phyloP scores from a whole-genome alignment of 345 rosid species.

The Crucihimalaya himalaica region DNA sequence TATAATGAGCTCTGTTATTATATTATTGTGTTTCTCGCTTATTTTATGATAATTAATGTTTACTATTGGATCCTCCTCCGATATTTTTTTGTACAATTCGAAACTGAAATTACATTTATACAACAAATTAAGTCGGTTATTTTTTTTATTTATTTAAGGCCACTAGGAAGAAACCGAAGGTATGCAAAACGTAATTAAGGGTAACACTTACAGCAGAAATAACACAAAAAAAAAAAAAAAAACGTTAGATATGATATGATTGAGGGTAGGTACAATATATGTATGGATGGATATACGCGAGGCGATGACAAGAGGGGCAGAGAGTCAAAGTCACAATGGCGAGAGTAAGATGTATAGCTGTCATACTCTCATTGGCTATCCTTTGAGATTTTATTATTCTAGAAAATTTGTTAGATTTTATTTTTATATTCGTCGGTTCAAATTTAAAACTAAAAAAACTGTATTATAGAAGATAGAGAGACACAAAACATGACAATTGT shows the following conservation, averaged over 20 bases:
- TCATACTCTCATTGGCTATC: slow-evolving; percentile 22
- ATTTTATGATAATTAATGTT: neutral
- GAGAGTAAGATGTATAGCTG: slow-evolving; percentile 10
- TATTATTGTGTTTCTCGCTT: slow-evolving; percentile 1
- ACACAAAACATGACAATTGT: neutral
- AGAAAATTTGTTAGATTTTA: neutral
- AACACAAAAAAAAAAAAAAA: neutral
- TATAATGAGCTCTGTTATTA: neutral
- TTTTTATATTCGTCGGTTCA: slow-evolving; percentile 14
- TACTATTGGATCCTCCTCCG: neutral
- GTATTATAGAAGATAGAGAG: slow-evolving; percentile 1
- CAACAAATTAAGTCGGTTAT: neutral
- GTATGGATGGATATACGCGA: neutral
- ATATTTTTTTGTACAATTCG: neutral
- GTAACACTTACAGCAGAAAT: neutral
- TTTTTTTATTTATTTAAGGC: neutral
- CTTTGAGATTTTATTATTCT: slow-evolving; percentile 9
- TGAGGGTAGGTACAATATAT: slow-evolving; percentile 21
- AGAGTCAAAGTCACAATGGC: slow-evolving; percentile 17
- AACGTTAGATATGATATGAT: neutral
- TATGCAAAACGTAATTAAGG: neutral
- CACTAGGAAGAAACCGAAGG: neutral
- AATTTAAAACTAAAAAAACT: slow-evolving; percentile 5
- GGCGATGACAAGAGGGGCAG: slow-evolving; percentile 7
- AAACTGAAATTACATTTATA: neutral